A percentile compares a stretch with the other conserved stretches of the same genome.
phyloP scores from a whole-genome alignment of 805 yeast genomes.

The Metschnikowia borealis region DNA sequence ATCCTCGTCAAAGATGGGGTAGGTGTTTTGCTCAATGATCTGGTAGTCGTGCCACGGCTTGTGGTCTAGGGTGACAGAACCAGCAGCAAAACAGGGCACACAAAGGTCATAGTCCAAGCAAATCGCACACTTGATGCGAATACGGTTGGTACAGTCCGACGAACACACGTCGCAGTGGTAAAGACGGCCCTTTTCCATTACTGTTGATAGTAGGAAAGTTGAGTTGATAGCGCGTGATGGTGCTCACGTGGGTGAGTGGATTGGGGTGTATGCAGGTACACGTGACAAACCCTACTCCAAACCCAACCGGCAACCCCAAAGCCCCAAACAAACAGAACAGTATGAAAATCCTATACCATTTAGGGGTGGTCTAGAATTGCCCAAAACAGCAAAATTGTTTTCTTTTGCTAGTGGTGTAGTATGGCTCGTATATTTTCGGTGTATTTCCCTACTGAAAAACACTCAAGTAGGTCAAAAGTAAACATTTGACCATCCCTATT shows the following conservation, averaged over 20 bases:
- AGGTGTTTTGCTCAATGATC: conserved; percentile 90
- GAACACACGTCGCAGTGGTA: conserved; percentile 95
- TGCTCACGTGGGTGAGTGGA: background rate
- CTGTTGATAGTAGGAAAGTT: conserved; percentile 1
- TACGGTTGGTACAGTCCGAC: conserved; percentile 91
- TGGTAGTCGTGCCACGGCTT: conserved; percentile 92
- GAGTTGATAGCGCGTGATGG: conserved; percentile 4
- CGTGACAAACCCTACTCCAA: background rate
- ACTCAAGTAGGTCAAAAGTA: too few species aligned
- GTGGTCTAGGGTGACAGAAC: conserved; percentile 75
- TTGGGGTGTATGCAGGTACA: background rate
- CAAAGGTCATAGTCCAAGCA: conserved; percentile 95
- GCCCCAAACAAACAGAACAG: too few species aligned
- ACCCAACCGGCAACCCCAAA: too few species aligned
- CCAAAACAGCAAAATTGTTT: too few species aligned
- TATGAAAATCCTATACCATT: too few species aligned
- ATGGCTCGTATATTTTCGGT: too few species aligned
- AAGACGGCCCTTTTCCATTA: conserved; percentile 39
- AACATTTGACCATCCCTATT: too few species aligned
- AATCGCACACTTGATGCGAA: conserved; percentile 85
- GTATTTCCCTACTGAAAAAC: too few species aligned
- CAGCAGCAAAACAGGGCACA: conserved; percentile 93
- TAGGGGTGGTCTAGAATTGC: too few species aligned
- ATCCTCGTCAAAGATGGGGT: conserved; percentile 81
- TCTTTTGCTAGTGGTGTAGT: too few species aligned